Evolutionary conservation across 306 rosid genomes (phyloP).

Genomic region (Cicer cuneatum): DNA sequence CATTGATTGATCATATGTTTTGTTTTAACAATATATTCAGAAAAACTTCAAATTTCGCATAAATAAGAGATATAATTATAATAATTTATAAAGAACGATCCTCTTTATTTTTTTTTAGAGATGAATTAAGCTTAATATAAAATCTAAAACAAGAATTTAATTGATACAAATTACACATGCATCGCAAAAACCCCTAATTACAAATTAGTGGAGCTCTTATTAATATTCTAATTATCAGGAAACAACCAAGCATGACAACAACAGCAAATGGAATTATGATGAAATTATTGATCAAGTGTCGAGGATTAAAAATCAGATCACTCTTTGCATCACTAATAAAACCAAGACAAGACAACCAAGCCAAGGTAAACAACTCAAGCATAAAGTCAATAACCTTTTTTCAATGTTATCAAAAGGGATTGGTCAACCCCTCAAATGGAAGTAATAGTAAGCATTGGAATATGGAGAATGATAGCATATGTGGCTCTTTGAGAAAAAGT

Average conservation of each 20-base stretch:
- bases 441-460: slow-evolving; percentile 30
- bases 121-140: too few species aligned
- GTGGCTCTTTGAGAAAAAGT: slow-evolving; percentile 10
- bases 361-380: slow-evolving; percentile 22
- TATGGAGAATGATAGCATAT: slow-evolving; percentile 18
- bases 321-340: slow-evolving; percentile 51
- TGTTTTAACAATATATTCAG: too few species aligned
- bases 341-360: slow-evolving; percentile 31
- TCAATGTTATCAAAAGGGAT: slow-evolving; percentile 38
- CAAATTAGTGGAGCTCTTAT: too few species aligned
- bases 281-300: slow-evolving; percentile 56
- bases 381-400: slow-evolving; percentile 37
- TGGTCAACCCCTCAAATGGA: slow-evolving; percentile 41
- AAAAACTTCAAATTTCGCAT: too few species aligned
- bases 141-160: too few species aligned
- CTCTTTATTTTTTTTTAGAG: accelerated
- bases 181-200: too few species aligned
- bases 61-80: too few species aligned
- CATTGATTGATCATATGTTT: too few species aligned
- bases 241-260: slow-evolving; percentile 41
- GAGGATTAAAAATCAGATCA: slow-evolving; percentile 52
- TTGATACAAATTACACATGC: too few species aligned
- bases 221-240: slow-evolving; percentile 23
- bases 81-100: too few species aligned
- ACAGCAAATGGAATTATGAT: slow-evolving; percentile 44